Percentiles rank a stretch among this genome's conserved stretches.
Conservation (phyloP, 306 rosid genomes). For the Prunus campanulata region DNA sequence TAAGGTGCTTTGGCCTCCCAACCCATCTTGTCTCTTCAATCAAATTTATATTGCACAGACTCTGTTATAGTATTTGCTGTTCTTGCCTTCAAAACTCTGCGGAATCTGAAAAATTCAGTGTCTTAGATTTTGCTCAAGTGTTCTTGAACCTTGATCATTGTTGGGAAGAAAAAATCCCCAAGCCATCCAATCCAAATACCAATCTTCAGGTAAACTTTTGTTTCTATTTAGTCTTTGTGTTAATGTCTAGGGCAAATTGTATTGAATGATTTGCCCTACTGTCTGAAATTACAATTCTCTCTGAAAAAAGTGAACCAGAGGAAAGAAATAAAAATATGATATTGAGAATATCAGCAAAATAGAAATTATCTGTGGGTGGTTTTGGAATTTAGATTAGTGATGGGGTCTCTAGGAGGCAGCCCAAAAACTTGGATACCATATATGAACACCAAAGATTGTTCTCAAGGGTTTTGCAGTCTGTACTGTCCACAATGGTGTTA, state of each 20-base stretch:
- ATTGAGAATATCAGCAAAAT: background rate
- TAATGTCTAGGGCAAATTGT: background rate
- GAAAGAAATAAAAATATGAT: background rate
- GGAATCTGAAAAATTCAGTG: constrained; percentile 23
- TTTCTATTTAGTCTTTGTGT: background rate
- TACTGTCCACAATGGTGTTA: constrained; percentile 94
- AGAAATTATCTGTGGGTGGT: background rate
- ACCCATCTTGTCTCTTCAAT: constrained; percentile 33
- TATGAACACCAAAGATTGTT: constrained; percentile 71
- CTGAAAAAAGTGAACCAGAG: background rate
- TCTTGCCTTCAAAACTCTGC: constrained; percentile 20
- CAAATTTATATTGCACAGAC: constrained; percentile 23
- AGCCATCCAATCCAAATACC: constrained; percentile 8
- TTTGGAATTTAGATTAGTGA: constrained; percentile 12
- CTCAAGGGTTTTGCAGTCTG: constrained; percentile 76
- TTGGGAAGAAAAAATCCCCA: background rate
- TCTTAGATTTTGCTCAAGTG: background rate
- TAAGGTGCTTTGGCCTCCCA: constrained; percentile 36
- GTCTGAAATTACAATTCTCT: background rate
- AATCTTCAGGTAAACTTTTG: constrained; percentile 24
- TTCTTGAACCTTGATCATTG: background rate
- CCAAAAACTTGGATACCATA: constrained; percentile 79
- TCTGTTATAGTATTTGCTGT: constrained; percentile 20
- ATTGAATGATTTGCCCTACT: background rate
- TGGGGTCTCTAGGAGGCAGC: constrained; percentile 66